These are phyloP conservation scores for Fusarium sp. DNA, from an alignment of 2,329 filamentous ascomycete genomes.

Conservation along the genomic window DNA sequence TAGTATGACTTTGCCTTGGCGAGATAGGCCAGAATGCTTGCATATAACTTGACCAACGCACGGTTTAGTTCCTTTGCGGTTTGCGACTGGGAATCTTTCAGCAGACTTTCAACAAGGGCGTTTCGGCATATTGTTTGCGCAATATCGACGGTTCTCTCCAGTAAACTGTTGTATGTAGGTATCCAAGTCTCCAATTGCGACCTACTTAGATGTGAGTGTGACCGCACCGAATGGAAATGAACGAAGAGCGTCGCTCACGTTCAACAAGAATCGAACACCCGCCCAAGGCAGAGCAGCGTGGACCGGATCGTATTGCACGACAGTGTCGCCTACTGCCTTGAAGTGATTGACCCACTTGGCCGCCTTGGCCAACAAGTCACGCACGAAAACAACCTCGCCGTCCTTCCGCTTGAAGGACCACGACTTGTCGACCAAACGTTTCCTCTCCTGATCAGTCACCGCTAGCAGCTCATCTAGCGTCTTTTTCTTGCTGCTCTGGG, in stretches of 20 bases:
- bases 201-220: not conserved
- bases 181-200: slow-evolving; percentile 6
- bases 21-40: not conserved
- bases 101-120: not conserved
- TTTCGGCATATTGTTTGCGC: not conserved
- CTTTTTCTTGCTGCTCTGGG: not conserved
- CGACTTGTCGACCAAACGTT: not conserved
- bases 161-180: not conserved
- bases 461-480: not conserved
- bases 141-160: not conserved
- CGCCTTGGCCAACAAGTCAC: slow-evolving; percentile 15
- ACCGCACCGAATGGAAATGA: not conserved
- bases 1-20: not conserved
- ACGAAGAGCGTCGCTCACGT: not conserved
- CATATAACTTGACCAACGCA: not conserved
- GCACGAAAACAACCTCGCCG: slow-evolving; percentile 5
- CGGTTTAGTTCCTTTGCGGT: not conserved
- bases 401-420: slow-evolving; percentile 20
- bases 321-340: not conserved
- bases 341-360: slow-evolving; percentile 18
- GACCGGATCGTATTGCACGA: slow-evolving; percentile 7
- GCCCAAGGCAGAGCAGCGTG: slow-evolving; percentile 14
- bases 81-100: not conserved
- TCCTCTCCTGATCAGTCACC: not conserved
- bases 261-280: slow-evolving; percentile 10